These are phyloP conservation scores for Bruguiera sexangula DNA, from an alignment of 345 rosid genomes.

Conservation along the genomic window DNA sequence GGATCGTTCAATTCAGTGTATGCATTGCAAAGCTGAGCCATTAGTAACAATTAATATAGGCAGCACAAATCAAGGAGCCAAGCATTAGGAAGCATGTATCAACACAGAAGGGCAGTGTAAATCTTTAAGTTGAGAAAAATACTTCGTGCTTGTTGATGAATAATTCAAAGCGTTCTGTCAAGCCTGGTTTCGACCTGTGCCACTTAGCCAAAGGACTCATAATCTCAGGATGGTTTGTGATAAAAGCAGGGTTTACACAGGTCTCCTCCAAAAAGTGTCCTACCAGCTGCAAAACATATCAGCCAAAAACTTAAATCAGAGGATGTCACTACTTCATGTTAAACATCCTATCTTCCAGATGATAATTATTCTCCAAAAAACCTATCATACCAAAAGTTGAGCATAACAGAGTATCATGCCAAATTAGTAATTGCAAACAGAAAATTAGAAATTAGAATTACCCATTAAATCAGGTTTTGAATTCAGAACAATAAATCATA, in stretches of 20 bases:
- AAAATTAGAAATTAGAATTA: too few species aligned
- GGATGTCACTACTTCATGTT: background rate
- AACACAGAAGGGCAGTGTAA: background rate
- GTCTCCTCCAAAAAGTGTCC: constrained; percentile 91
- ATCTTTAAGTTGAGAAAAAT: constrained; percentile 9
- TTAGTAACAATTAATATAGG: constrained; percentile 3
- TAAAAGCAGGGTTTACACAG: constrained; percentile 90
- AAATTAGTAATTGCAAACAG: too few species aligned
- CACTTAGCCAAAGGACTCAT: constrained; percentile 90
- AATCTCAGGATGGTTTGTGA: constrained; percentile 86
- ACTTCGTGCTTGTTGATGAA: constrained; percentile 92
- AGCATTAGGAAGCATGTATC: background rate
- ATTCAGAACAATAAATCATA: too few species aligned
- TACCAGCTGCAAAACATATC: constrained; percentile 60
- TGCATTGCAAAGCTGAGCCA: constrained; percentile 74
- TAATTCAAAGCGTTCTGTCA: constrained; percentile 93
- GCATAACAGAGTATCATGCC: too few species aligned
- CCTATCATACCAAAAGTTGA: too few species aligned
- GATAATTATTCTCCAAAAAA: too few species aligned
- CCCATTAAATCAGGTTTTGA: too few species aligned
- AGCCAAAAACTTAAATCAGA: constrained; percentile 8
- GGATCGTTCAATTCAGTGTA: constrained; percentile 98
- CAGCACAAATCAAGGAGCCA: background rate
- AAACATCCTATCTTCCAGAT: too few species aligned
- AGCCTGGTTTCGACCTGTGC: constrained; percentile 65